Base-by-base conservation (phyloP, 1,139 yeast genomes). In the Hemisphaericaspora xylofermentans region DNA sequence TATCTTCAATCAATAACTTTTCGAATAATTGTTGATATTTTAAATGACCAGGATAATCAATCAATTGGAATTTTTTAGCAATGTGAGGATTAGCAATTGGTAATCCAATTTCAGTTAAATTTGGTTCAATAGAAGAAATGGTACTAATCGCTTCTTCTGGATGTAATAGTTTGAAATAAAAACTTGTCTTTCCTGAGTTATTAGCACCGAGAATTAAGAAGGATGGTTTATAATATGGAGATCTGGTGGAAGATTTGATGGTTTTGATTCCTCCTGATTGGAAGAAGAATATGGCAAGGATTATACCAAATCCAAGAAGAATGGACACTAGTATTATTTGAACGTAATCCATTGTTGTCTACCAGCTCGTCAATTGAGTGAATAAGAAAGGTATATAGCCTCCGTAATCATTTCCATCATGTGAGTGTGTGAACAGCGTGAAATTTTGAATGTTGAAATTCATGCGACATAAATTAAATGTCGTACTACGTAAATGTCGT, bases 21-120 rank as follows among this genome's bases (percentile, higher is more conserved):
- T 64, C 63, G 48, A 78, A 59, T 40, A 73, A 64, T 38, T 75
- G 75, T 45, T 77, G 78, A 50, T 89, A 77, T 58, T 88, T 89
- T 43, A 78, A 66, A 61, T 86, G 93, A 6, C 97, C 97, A 2
- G 98, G 98, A 51, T 82, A 82, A 57, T 91, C 98, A 38, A 84
- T 73, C 35, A 89, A 58, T 50, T 74, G 72, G 61, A 66, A 73
- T 25, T 50, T 48, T 42, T 63, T 65, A 27, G 60, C 60, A 33
- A 71, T 65, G 32, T 62, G 42, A 2, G 55, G 48, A 39, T 60
- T 63, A 37, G 74, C 51, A 33, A 71, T 53, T 2, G 78, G 78
- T 17, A 72, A 53, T 10, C 49, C 43, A 8, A 70, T 44, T 8
- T 54, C 51, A 1, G 58, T 54, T 36, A 60, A 52, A 45, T 68